Evolutionary conservation across 805 yeast species (phyloP), one percentile per base, ranked within the genome.

Genomic region (Torulaspora quercuum): DNA sequence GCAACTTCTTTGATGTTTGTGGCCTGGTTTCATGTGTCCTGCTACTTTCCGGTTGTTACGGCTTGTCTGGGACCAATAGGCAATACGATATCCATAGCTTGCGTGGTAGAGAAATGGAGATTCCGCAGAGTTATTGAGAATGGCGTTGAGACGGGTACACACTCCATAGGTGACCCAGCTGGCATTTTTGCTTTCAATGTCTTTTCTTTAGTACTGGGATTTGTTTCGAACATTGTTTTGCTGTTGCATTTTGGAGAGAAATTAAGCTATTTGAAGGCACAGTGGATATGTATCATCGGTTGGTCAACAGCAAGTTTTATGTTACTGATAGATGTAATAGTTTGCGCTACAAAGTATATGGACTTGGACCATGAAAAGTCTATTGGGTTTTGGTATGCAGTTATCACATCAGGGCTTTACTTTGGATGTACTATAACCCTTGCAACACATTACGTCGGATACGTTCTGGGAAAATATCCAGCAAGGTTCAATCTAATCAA

Each of bases 21-120:
- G 2, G 41, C 59, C 22, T 85, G 94, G 92, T 82, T 81, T 46
- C 50, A 72, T 9, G 59, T 80, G 0, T 78, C 89, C 3, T 72
- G 82, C 2, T 78, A 79, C 47, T 71, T 85, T 45, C 95, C 95
- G 0, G 69, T 86, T 16, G 55, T 81, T 6, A 78, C 89, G 1
- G 87, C 90, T 4, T 82, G 90, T 47, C 50, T 80, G 23, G 94
- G 92, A 0, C 95, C 95, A 0, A 49, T 86, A 17, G 79, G 90
- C 5, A 84, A 84, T 48, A 72, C 83, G 69, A 70, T 78, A 26
- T 81, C 90, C 0, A 66, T 83, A 4, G 78, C 82, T 1, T 85
- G 89, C 5, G 68, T 84, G 10, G 76, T 79, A 0, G 80, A 82
- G 39, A 68, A 71, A 31, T 86, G 95, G 95, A 57, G 80, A 34